A percentile compares a stretch with the other conserved stretches of the same genome.
Evolutionary conservation across 2,329 filamentous ascomycete genomes (phyloP).

Genomic region (Neonectria neomacrospora): DNA sequence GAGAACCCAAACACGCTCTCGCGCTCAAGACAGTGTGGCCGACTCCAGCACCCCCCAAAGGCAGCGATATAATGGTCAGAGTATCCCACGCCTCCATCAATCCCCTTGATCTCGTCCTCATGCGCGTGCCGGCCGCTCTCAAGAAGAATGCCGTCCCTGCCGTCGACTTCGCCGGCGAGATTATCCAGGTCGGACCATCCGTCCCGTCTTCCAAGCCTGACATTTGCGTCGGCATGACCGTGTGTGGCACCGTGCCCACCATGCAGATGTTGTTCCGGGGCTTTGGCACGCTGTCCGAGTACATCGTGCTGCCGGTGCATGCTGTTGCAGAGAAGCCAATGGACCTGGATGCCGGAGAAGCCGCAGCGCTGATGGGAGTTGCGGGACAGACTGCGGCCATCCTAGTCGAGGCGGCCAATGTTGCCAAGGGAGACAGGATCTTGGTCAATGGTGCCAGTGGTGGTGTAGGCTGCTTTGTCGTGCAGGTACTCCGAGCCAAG

Average conservation of each 20-base stretch:
- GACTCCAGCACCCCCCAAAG: background rate
- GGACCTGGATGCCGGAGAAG: background rate
- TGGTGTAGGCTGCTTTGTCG: constrained; percentile 6
- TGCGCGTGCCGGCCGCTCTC: background rate
- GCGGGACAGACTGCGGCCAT: background rate
- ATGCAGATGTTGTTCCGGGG: constrained; percentile 30
- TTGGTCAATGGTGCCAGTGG: background rate
- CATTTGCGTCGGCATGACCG: constrained; percentile 1
- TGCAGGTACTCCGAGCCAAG: constrained; percentile 36
- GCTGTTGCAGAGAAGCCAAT: constrained; percentile 45
- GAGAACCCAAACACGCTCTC: constrained; percentile 3
- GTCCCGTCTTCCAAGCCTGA: background rate
- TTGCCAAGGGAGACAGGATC: constrained; percentile 13
- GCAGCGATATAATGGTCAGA: constrained; percentile 6
- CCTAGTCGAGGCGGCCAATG: background rate
- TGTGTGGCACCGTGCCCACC: constrained; percentile 11
- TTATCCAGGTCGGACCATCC: background rate
- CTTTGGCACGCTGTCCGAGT: constrained; percentile 50
- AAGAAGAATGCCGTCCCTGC: background rate
- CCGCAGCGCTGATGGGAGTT: background rate
- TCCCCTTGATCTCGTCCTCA: constrained; percentile 14
- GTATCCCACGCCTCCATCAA: constrained; percentile 10
- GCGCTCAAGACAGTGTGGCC: constrained; percentile 2
- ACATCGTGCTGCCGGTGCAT: constrained; percentile 47
- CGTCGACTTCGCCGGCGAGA: background rate